Base-by-base conservation (phyloP, 2,329 filamentous ascomycete genomes). In the Ophiosphaerella narmari region DNA sequence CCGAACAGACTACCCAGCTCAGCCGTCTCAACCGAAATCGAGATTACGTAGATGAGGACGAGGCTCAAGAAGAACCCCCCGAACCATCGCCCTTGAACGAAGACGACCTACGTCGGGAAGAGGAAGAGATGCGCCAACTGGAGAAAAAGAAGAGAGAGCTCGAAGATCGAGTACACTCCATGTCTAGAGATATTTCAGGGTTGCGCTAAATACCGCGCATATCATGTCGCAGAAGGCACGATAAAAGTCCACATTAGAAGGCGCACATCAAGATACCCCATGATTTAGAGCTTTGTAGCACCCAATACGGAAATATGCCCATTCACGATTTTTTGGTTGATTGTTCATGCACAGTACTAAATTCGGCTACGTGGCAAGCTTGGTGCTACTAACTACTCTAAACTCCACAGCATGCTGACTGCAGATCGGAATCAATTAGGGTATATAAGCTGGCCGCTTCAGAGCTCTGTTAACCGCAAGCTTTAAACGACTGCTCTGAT, bases 1-100 rank as follows among this genome's bases (percentile, higher is more conserved):
- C 85, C 7, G 86, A 88, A 66, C 93, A 96, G 75, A 81, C 85
- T 9, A 82, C 84, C 50, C 84, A 91, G 63, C 71, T 97, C 54
- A 86, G 87, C 50, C 81, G 81, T 49, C 86, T 93, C 80, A 91
- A 91, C 60, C 72, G 75, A 16, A 76, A 77, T 2, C 80, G 82
- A 53, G 82, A 85, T 26, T 67, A 84, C 34, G 80, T 82, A 1
- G 80, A 82, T 1, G 80, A 86, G 11, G 80, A 82, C 2, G 75
- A 77, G 1, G 63, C 59, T 6, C 73, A 71, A 18, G 71, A 68
- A 24, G 69, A 66, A n/a, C 73, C 75, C 21, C 70, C 73, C 33
- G 75, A 77, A 34, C 71, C 71, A n/a, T 39, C 57, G 13, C 68
- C 79, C 5, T 77, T 85, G 74, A 90, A 86, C 0, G 85, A 88